Base-by-base conservation (phyloP, 83 land plant species). In the Diphasiastrum complanatum region DNA sequence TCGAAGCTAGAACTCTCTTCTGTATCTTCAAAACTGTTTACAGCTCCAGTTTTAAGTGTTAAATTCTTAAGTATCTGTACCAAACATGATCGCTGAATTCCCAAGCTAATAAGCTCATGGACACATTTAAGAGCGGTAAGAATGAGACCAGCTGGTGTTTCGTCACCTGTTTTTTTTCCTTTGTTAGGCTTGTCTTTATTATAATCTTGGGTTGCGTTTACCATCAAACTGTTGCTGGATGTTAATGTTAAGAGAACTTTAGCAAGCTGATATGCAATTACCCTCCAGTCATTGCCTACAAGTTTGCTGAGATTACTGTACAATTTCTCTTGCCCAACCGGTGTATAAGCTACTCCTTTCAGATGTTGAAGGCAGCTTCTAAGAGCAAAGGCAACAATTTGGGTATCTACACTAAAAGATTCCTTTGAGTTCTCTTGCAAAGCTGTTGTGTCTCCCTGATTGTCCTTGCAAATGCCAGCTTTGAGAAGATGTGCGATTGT, bases 261-360 rank as follows among this genome's bases (percentile, higher is more conserved):
- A 51, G 86, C 51, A 66, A 86, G 53, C 16, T 84, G 84, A 30
- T 61, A 41, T 12, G 85, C 92, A 30, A 90, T 64, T 2, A 67
- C 20, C 53, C 70, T 81, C 57, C 79, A 70, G 36, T 90, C 82
- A 38, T 75, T 77, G 70, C 57, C 61, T 16, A 79, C 34, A 32
- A 83, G 40, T 19, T 58, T 28, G 51, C 60, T 78, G 28, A 72
- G 30, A 4, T 65, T 78, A 54, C 68, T 69, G 31, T 50, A 30
- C 2, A 38, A 23, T 54, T 65, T 36, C 16, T 20, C 38, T 26
- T 64, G 36, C 43, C 23, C 75, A 22, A 56, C 38, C 40, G 46
- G 58, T 30, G 57, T 46, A 32, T 29, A 35, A 38, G 71, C 37
- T 23, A 74, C 65, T 47, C 68, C 77, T 70, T 84, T 75, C 43